phyloP scores from a whole-genome alignment of 2,329 filamentous ascomycete species.

The Trichoderma cornu-damae region DNA sequence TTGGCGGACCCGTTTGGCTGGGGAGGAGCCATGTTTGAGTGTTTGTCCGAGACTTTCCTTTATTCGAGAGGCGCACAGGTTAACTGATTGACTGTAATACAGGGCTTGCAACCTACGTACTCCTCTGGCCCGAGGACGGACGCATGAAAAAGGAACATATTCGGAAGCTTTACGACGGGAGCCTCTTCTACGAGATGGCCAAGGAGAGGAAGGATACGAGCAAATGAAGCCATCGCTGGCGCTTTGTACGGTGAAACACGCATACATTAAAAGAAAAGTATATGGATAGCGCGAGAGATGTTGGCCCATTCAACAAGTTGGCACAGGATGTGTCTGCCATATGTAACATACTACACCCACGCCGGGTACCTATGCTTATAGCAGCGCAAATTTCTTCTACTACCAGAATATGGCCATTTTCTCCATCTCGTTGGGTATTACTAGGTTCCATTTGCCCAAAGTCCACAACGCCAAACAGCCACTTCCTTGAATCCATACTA shows the following conservation, averaged over 20 bases:
- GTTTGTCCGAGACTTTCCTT: constrained; percentile 20
- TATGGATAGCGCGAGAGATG: no score
- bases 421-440: no score
- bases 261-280: neutral
- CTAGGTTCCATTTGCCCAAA: no score
- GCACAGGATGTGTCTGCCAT: no score
- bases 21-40: constrained; percentile 23
- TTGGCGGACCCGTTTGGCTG: constrained; percentile 41
- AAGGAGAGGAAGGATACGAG: constrained; percentile 1
- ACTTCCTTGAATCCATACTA: neutral
- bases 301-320: no score
- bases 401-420: no score
- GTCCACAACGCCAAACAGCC: neutral
- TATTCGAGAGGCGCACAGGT: no score
- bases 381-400: no score
- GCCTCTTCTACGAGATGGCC: constrained; percentile 20
- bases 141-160: constrained; percentile 52
- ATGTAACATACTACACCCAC: no score
- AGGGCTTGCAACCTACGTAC: constrained; percentile 39
- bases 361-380: no score
- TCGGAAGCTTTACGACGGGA: constrained; percentile 25
- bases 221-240: neutral
- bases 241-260: no score
- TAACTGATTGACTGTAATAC: neutral
- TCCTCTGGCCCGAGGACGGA: constrained; percentile 51